These are phyloP conservation scores for Lodderomyces pseudojiufengensis DNA, from an alignment of 1,139 yeast genomes.

Conservation along the genomic window DNA sequence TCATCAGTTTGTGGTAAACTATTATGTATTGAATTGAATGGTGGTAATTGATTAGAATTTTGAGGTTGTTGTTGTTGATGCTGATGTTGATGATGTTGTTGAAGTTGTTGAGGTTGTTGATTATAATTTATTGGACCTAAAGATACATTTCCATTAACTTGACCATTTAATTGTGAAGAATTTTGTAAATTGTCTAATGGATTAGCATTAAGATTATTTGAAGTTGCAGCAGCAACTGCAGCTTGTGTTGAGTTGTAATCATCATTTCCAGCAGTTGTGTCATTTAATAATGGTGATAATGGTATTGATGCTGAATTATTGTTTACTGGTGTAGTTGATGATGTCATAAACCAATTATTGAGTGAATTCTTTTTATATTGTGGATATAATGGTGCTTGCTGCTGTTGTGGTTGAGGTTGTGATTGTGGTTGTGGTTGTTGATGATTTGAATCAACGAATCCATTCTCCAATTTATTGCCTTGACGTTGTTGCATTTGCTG, in stretches of 20 bases:
- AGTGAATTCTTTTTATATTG: constrained; percentile 14
- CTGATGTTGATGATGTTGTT: constrained; percentile 1
- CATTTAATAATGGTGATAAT: constrained; percentile 36
- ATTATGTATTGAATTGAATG: constrained; percentile 36
- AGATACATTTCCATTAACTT: no score
- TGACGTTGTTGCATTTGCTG: not conserved
- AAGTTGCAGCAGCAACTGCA: constrained; percentile 10
- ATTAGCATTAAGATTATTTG: constrained; percentile 6
- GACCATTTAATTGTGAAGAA: no score
- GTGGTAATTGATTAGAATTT: constrained; percentile 33
- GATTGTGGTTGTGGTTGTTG: constrained; percentile 2
- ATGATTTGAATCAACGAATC: no score
- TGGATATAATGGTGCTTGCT: constrained; percentile 5
- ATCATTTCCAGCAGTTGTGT: not conserved
- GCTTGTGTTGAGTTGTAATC: constrained; percentile 10
- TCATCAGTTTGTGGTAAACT: constrained; percentile 20
- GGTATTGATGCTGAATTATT: constrained; percentile 22
- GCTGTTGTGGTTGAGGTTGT: not conserved
- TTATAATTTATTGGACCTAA: not conserved
- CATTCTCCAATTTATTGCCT: no score
- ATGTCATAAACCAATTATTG: constrained; percentile 18
- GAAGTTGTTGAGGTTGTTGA: not conserved
- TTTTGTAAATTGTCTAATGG: constrained; percentile 16
- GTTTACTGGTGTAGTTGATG: constrained; percentile 14
- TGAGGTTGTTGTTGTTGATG: constrained; percentile 26